These are phyloP conservation scores for Podaxis sp. DNA, from an alignment of 768 basidiomycete genomes.

Conservation along the genomic window DNA sequence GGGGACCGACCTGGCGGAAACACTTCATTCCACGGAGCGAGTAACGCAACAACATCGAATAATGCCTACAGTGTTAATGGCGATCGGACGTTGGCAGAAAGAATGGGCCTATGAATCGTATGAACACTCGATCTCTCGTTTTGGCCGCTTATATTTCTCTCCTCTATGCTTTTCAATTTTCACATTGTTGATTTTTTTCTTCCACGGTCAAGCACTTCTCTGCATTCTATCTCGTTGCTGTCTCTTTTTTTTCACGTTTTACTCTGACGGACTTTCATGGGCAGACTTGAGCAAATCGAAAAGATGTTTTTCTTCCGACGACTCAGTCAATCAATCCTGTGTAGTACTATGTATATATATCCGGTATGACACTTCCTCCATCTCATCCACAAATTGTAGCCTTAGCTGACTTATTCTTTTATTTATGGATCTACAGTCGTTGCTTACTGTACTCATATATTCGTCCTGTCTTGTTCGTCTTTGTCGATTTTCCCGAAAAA, in stretches of 20 bases:
- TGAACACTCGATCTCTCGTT: constrained; percentile 4
- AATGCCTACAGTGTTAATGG: constrained; percentile 34
- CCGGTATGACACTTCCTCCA: constrained; percentile 23
- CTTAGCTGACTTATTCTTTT: constrained; percentile 22
- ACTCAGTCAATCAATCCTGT: constrained; percentile 13
- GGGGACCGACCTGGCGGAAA: constrained; percentile 33
- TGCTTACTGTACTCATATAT: constrained; percentile 15
- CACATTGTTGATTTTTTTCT: constrained; percentile 12
- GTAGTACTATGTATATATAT: constrained; percentile 22
- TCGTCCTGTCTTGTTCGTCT: background rate
- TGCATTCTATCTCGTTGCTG: constrained; percentile 12
- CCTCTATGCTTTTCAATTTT: constrained; percentile 7
- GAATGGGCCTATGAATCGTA: constrained; percentile 66
- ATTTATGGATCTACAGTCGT: constrained; percentile 13
- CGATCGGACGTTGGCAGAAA: constrained; percentile 83
- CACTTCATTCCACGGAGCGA: constrained; percentile 28
- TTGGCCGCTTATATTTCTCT: constrained; percentile 12
- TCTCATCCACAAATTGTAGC: constrained; percentile 22
- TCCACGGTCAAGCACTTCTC: constrained; percentile 12
- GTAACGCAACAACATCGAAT: constrained; percentile 29
- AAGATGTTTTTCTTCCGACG: constrained; percentile 9
- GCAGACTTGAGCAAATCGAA: constrained; percentile 12
- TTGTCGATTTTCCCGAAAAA: background rate
- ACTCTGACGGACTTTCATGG: constrained; percentile 14
- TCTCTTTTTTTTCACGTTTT: constrained; percentile 10